phyloP scores from a whole-genome alignment of 1,284 basidiomycete species.

The Melampsora abietis-canadensis region DNA sequence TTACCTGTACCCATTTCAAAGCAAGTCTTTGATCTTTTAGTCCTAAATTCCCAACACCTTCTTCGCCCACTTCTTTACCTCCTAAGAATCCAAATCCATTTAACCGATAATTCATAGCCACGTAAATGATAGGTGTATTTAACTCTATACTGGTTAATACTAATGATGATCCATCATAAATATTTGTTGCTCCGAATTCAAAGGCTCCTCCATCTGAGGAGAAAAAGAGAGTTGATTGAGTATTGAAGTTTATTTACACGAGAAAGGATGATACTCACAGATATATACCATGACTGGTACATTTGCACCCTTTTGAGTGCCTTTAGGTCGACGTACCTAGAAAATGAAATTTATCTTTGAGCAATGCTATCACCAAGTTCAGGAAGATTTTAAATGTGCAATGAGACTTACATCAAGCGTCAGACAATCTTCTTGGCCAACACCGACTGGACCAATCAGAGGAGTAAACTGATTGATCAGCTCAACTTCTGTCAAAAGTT shows the following conservation, averaged over 20 bases:
- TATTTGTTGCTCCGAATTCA: background rate
- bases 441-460: background rate
- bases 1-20: slow-evolving; percentile 46
- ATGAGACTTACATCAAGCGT: background rate
- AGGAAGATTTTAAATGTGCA: too few relatives aligned
- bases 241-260: too few relatives aligned
- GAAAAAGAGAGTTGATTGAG: background rate
- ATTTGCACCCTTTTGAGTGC: background rate
- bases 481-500: background rate
- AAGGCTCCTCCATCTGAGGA: background rate
- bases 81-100: slow-evolving; percentile 57
- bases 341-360: too few relatives aligned
- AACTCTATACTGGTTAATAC: background rate
- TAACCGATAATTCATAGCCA: slow-evolving; percentile 3
- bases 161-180: background rate
- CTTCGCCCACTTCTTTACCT: slow-evolving; percentile 58
- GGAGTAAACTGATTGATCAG: background rate
- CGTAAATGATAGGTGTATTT: background rate
- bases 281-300: background rate
- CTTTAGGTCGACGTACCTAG: background rate
- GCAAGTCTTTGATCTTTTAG: slow-evolving; percentile 53
- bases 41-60: slow-evolving; percentile 59
- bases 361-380: too few relatives aligned
- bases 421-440: slow-evolving; percentile 18
- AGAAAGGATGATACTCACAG: background rate